Evolutionary conservation across 2,329 filamentous ascomycete genomes (phyloP), one percentile per base, ranked within the genome.

Genomic region (Curvularia sp.): DNA sequence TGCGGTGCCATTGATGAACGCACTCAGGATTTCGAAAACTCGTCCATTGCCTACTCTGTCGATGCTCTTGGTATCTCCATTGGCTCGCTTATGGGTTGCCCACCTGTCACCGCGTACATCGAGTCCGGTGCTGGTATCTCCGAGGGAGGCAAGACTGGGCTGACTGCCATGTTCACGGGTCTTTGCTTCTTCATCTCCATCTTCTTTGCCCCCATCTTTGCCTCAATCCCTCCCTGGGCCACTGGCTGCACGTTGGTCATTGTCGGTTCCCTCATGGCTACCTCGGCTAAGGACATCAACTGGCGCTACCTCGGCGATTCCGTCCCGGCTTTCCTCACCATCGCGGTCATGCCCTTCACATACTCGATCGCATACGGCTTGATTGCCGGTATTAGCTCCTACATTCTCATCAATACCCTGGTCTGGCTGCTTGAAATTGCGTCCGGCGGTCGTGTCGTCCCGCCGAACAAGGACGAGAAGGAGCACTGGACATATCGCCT

Each of bases 81-180:
- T 61, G 92, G 92, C 3, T 87, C 90, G 5, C 80, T 96, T 1
- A 82, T 96, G 48, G 92, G 92, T 49, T 85, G 84, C 9, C 89
- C 92, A 0, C 92, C 92, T 0, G 91, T 96, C 3, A 96, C 92
- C 0, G 91, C 92, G 9, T 96, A 92, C 72, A 88, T 96, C 70
- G 92, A 96, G 78, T 92, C 89, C n/a, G 92, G 92, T 72, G 92
- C 92, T 8, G 92, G 92, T 68, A 96, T 96, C 63, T 91, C 91
- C 0, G 92, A 96, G 77, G 92, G 92, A 50, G 92, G 92, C 43
- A 88, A 89, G 71, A 96, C 92, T 0, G 92, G 92, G 15, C 79
- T 96, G n/a, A 95, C 92, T 0, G 87, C 91, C 46, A 90, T 94
- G 76, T 81, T 86, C 15, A 89, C 91, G 0, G 92, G 92, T 5